These are phyloP conservation scores for Suillus ampliporus DNA, from an alignment of 768 basidiomycete species.

Conservation along the genomic window DNA sequence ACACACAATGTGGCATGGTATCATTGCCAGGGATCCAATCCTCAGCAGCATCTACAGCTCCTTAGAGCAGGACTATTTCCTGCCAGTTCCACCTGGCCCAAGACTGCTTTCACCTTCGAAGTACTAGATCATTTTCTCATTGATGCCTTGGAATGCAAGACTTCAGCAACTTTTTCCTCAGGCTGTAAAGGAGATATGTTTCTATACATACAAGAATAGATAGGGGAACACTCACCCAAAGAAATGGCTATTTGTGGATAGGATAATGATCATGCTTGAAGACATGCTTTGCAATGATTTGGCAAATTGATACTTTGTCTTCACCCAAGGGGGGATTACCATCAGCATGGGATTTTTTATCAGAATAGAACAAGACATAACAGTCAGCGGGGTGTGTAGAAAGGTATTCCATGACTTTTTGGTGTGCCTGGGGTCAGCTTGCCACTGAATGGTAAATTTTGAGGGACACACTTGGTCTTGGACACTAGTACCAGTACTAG, in stretches of 20 bases:
- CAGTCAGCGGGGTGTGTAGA: conserved; percentile 3
- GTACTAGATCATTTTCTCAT: conserved; percentile 13
- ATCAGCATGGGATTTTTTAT: neutral
- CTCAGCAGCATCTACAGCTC: neutral
- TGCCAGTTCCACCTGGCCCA: neutral
- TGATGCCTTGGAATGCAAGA: conserved; percentile 20
- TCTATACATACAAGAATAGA: neutral
- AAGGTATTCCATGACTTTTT: neutral
- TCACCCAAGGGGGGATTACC: neutral
- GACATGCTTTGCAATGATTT: conserved; percentile 4
- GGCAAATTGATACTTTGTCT: neutral
- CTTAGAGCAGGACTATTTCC: conserved; percentile 8
- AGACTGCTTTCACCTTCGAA: conserved; percentile 15
- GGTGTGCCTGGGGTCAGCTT: too few relatives aligned
- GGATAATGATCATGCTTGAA: neutral
- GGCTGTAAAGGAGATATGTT: neutral
- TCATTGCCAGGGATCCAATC: neutral
- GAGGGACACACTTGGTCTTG: too few relatives aligned
- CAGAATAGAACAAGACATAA: conserved; percentile 1
- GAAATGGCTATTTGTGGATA: neutral
- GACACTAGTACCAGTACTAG: neutral
- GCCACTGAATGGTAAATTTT: neutral
- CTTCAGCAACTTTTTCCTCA: conserved; percentile 12
- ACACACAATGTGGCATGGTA: conserved; percentile 13
- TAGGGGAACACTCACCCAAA: neutral